Base-by-base conservation (phyloP, 129 eudicot genomes). In the Chrysanthemum lavandulifolium region DNA sequence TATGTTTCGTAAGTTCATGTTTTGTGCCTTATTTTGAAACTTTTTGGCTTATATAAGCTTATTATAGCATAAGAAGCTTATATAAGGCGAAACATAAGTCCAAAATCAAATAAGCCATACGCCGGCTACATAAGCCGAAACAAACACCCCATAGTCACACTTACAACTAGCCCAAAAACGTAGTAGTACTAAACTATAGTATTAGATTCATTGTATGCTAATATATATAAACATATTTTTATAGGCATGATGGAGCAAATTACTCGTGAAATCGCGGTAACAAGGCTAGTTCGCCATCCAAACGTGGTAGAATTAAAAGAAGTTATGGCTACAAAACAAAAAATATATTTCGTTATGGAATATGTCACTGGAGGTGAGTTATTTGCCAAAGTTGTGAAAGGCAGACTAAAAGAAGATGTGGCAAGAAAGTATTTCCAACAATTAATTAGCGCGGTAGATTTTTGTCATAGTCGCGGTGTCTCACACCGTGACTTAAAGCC, bases 351-450 rank as follows among this genome's bases (percentile, higher is more conserved):
- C 78, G 84, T 89, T 1, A 91, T 91, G 97, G 97, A 91, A 61
- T 83, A 86, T 68, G 74, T 91, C 54, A 86, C 82, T 58, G 97
- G 97, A 47, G 97, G 97, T 60, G 97, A 91, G 69, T 89, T 91
- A 21, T 91, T 91, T 48, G 84, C 90, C 2, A 91, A 83, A 18
- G 86, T 91, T 12, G 78, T 86, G 0, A 86, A 77, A 52, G 96
- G 96, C 10, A 88, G 51, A 40, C 69, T 91, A 5, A 81, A 82
- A 49, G 97, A 88, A 67, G 87, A 91, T 6, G 65, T 53, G 0
- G 93, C 96, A 4, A 71, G 83, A 25, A 91, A 84, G 62, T 91
- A 91, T 77, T 91, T 91, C 16, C 97, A 91, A 68, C 97, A 91
- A 69, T 81, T 91, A 3, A 89, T 91, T 18, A 80, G 87, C 80